Conservation (phyloP, 148 eudicot genomes). For the Chenopodium formosanum region DNA sequence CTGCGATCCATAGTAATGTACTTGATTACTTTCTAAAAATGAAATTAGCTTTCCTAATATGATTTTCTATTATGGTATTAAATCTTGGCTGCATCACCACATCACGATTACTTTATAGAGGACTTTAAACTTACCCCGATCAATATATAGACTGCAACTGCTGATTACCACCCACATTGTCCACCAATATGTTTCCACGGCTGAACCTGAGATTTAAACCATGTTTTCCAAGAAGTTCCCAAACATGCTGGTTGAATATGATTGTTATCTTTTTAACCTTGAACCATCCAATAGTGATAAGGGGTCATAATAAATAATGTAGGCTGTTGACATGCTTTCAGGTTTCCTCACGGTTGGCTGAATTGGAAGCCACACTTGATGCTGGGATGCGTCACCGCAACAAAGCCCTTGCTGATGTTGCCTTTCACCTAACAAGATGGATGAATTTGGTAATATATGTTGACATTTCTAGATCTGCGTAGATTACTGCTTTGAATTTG, state of each 20-base stretch:
- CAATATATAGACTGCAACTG: too few relatives aligned
- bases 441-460: constrained; percentile 61
- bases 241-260: not conserved
- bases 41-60: not conserved
- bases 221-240: not conserved
- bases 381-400: constrained; percentile 87
- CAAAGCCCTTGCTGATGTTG: constrained; percentile 70
- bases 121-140: too few relatives aligned
- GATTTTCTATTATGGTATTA: not conserved
- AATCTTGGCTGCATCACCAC: too few relatives aligned
- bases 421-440: constrained; percentile 77
- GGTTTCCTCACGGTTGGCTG: constrained; percentile 91
- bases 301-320: not conserved
- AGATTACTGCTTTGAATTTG: constrained; percentile 3
- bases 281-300: not conserved
- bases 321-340: constrained; percentile 31
- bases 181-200: too few relatives aligned
- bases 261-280: not conserved
- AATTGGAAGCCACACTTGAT: constrained; percentile 90
- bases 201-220: too few relatives aligned
- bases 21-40: not conserved
- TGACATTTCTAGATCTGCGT: constrained; percentile 1
- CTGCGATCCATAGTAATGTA: not conserved
- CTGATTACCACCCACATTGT: too few relatives aligned
- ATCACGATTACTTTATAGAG: too few relatives aligned